Percentiles rank a stretch among this genome's conserved stretches.
phyloP scores from a whole-genome alignment of 129 eudicot species.

The Scalesia atractyloides region DNA sequence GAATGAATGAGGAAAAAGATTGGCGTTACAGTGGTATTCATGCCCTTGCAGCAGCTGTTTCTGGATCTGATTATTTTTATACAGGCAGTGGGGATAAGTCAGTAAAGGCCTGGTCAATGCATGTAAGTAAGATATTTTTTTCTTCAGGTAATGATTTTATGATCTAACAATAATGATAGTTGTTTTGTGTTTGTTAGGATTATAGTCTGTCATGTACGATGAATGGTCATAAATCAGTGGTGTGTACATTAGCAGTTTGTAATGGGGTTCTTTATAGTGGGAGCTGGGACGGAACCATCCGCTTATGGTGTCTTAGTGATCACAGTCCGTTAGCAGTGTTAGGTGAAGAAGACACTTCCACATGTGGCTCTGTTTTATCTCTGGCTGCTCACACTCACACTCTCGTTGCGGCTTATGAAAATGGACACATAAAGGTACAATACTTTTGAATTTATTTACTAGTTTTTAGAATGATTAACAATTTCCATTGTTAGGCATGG shows the following conservation, averaged over 20 bases:
- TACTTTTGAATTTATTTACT: slow-evolving; percentile 5
- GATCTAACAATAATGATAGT: not conserved
- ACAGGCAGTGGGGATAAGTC: slow-evolving; percentile 91
- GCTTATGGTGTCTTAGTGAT: slow-evolving; percentile 84
- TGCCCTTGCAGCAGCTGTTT: slow-evolving; percentile 55
- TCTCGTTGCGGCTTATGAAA: slow-evolving; percentile 69
- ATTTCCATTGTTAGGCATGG: slow-evolving; percentile 56
- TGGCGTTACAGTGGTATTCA: slow-evolving; percentile 96
- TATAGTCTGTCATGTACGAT: slow-evolving; percentile 58
- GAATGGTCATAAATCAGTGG: slow-evolving; percentile 91
- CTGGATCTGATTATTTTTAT: slow-evolving; percentile 59
- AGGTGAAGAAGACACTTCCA: slow-evolving; percentile 55
- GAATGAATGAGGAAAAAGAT: slow-evolving; percentile 65
- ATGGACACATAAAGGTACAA: slow-evolving; percentile 65
- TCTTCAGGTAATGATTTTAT: not conserved
- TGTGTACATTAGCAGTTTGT: slow-evolving; percentile 62
- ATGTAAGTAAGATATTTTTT: slow-evolving; percentile 38
- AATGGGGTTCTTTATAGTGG: slow-evolving; percentile 84
- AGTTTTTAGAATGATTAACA: not conserved
- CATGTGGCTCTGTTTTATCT: slow-evolving; percentile 57
- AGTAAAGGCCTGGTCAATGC: slow-evolving; percentile 88
- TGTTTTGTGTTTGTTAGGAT: slow-evolving; percentile 51
- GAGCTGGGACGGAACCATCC: slow-evolving; percentile 96
- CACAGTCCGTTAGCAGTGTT: slow-evolving; percentile 77
- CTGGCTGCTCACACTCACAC: slow-evolving; percentile 54